phyloP scores from a whole-genome alignment of 768 basidiomycete species.

The Lentinula guzmanii region DNA sequence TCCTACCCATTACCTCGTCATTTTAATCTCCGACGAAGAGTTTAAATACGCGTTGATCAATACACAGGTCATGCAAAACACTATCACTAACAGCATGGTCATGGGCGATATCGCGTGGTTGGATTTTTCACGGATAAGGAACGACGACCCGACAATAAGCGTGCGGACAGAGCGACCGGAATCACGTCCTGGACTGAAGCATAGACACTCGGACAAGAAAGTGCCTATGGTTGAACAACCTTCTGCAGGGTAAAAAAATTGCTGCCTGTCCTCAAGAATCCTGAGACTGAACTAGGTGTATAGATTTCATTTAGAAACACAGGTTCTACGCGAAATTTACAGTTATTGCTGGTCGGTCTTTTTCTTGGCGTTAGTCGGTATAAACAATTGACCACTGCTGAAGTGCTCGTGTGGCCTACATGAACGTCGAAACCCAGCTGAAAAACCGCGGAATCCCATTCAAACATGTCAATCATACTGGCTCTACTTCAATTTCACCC shows the following conservation, averaged over 20 bases:
- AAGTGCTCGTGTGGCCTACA: conserved; percentile 88
- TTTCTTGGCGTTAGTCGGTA: background rate
- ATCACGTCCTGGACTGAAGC: conserved; percentile 20
- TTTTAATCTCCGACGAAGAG: conserved; percentile 72
- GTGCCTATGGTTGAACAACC: background rate
- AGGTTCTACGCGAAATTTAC: conserved; percentile 71
- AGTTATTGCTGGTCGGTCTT: conserved; percentile 74
- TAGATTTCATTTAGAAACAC: conserved; percentile 67
- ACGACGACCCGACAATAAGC: conserved; percentile 25
- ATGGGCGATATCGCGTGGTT: conserved; percentile 81
- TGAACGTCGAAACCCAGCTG: conserved; percentile 83
- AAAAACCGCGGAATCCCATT: conserved; percentile 77
- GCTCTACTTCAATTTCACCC: conserved; percentile 25
- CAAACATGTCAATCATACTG: conserved; percentile 60
- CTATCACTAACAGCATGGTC: conserved; percentile 52
- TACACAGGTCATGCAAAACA: conserved; percentile 46
- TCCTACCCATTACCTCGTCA: conserved; percentile 76
- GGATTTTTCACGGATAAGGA: conserved; percentile 62
- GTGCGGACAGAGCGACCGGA: conserved; percentile 16
- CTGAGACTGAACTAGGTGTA: conserved; percentile 12
- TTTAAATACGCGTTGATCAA: conserved; percentile 82
- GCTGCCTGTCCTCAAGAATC: background rate
- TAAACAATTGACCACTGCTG: background rate
- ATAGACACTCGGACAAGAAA: conserved; percentile 10
- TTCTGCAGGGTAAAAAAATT: conserved; percentile 12